phyloP scores from a whole-genome alignment of 2,329 filamentous ascomycete genomes.

The Xylaria sp. region DNA sequence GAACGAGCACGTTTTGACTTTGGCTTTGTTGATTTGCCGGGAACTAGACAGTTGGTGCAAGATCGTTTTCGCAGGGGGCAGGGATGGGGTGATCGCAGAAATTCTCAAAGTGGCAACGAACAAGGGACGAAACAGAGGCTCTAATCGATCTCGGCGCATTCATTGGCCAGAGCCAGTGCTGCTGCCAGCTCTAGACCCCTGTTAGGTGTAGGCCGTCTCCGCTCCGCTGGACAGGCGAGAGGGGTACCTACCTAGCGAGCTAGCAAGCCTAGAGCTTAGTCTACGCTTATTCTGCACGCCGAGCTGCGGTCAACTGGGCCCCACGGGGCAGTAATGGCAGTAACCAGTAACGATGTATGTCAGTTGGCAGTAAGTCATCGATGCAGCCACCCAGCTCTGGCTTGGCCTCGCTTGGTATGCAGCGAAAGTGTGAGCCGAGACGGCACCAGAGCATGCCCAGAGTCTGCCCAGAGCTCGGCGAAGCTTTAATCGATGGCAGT shows the following conservation, averaged over 20 bases:
- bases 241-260: background rate
- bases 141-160: background rate
- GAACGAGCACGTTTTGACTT: slow-evolving; percentile 35
- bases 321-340: background rate
- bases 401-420: slow-evolving; percentile 14
- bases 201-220: background rate
- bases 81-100: slow-evolving; percentile 24
- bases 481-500: slow-evolving; percentile 13
- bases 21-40: slow-evolving; percentile 36
- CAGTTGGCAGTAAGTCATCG: slow-evolving; percentile 4
- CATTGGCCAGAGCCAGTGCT: slow-evolving; percentile 7
- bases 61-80: slow-evolving; percentile 15
- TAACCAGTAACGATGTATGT: too few species aligned
- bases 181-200: slow-evolving; percentile 13
- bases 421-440: slow-evolving; percentile 17
- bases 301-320: slow-evolving; percentile 13
- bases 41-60: slow-evolving; percentile 23
- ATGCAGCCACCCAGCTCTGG: slow-evolving; percentile 7
- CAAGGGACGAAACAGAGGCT: slow-evolving; percentile 8
- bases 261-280: too few species aligned
- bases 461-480: slow-evolving; percentile 17
- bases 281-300: slow-evolving; percentile 7
- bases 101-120: slow-evolving; percentile 30
- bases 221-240: background rate
- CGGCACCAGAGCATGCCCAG: slow-evolving; percentile 5